These are phyloP conservation scores for Forsythia viridissima DNA, from an alignment of 257 asterid genomes.

Conservation along the genomic window DNA sequence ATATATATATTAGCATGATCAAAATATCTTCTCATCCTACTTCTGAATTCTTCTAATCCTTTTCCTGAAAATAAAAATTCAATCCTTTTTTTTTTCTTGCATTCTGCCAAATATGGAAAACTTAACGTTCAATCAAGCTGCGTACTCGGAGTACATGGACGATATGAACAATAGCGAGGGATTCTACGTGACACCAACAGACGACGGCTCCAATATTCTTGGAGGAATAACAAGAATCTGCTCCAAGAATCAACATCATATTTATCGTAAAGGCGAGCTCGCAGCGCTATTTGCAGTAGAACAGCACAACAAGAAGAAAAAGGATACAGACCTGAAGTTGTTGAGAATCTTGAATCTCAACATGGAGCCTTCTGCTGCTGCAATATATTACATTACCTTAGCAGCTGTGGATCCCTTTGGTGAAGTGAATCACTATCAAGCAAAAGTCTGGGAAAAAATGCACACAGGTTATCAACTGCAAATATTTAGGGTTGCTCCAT, in stretches of 20 bases:
- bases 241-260: neutral
- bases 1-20: neutral
- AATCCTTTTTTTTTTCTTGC: neutral
- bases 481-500: conserved; percentile 38
- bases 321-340: conserved; percentile 8
- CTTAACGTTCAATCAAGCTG: neutral
- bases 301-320: conserved; percentile 26
- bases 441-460: conserved; percentile 40
- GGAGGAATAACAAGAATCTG: conserved; percentile 21
- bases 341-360: conserved; percentile 31
- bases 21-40: neutral
- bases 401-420: conserved; percentile 16
- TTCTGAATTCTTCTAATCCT: neutral
- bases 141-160: neutral
- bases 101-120: neutral
- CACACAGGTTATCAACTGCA: conserved; percentile 25
- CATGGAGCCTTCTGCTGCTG: conserved; percentile 46
- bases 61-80: neutral
- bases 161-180: conserved; percentile 22
- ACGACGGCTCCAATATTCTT: conserved; percentile 9
- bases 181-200: conserved; percentile 20
- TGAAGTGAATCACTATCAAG: conserved; percentile 29
- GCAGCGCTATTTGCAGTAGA: conserved; percentile 37
- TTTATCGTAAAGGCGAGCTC: conserved; percentile 14
- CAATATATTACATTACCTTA: conserved; percentile 41